These are phyloP conservation scores for Canavalia gladiata DNA, from an alignment of 306 rosid genomes.

Conservation along the genomic window DNA sequence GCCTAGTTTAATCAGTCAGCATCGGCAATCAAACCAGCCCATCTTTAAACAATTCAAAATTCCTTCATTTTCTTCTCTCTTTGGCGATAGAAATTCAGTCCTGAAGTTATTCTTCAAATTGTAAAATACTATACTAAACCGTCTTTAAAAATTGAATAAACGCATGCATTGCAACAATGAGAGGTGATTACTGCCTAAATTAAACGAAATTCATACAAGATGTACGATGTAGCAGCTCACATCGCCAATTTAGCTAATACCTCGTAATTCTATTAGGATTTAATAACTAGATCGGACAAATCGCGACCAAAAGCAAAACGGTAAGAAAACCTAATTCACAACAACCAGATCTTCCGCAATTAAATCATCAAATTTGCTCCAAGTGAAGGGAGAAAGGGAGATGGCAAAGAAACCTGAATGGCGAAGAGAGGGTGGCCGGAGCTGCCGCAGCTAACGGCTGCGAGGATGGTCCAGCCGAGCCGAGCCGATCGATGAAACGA, in stretches of 20 bases:
- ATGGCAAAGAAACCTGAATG: constrained; percentile 47
- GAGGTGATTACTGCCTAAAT: neutral
- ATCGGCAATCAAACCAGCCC: constrained; percentile 38
- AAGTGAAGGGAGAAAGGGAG: neutral
- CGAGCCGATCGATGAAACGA: constrained; percentile 43
- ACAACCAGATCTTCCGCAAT: constrained; percentile 51
- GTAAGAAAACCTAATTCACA: constrained; percentile 1
- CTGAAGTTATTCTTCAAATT: constrained; percentile 29
- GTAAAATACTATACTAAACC: constrained; percentile 6
- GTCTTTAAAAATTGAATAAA: neutral
- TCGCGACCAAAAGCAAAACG: constrained; percentile 35
- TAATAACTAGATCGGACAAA: constrained; percentile 48
- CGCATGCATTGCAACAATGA: neutral
- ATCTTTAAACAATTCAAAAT: constrained; percentile 8
- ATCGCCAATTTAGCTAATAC: constrained; percentile 27
- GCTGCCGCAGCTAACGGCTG: constrained; percentile 47
- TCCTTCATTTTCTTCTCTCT: neutral
- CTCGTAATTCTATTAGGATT: constrained; percentile 39
- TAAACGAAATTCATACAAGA: neutral
- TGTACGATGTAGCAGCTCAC: neutral
- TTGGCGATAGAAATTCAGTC: neutral
- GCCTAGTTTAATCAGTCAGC: constrained; percentile 26
- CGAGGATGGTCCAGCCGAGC: constrained; percentile 45
- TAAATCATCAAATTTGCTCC: constrained; percentile 14
- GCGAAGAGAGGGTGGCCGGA: constrained; percentile 44